These are phyloP conservation scores for Combretum micranthum DNA, from an alignment of 345 rosid species.

Conservation along the genomic window DNA sequence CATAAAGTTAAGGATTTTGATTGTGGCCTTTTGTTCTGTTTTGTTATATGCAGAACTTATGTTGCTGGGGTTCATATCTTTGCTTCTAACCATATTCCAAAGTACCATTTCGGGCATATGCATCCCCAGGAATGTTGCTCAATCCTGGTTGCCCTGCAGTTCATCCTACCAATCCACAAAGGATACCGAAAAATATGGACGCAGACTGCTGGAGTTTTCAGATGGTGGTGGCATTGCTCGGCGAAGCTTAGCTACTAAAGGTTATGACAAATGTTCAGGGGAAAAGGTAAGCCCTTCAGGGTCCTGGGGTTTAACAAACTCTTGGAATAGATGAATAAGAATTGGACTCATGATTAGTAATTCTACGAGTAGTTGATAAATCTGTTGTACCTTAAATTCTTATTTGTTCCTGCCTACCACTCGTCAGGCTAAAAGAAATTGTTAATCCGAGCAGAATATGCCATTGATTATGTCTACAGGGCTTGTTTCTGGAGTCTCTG, in stretches of 20 bases:
- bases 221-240: slow-evolving; percentile 27
- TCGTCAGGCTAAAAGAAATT: too few species aligned
- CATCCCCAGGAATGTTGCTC: slow-evolving; percentile 39
- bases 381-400: too few species aligned
- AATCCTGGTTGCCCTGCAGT: slow-evolving; percentile 64
- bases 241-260: slow-evolving; percentile 40
- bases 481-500: too few species aligned
- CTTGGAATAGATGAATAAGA: too few species aligned
- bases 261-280: slow-evolving; percentile 40
- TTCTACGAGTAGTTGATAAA: too few species aligned
- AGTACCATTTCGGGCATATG: slow-evolving; percentile 44
- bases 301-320: too few species aligned
- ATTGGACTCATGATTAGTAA: too few species aligned
- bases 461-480: too few species aligned
- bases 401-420: too few species aligned
- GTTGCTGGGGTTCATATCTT: slow-evolving; percentile 79
- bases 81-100: slow-evolving; percentile 61
- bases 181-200: neutral
- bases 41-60: slow-evolving; percentile 56
- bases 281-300: slow-evolving; percentile 24
- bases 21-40: neutral
- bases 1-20: too few species aligned
- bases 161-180: neutral
- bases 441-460: too few species aligned
- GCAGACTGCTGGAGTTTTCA: slow-evolving; percentile 25